A percentile compares a stretch with the other conserved stretches of the same genome.
phyloP scores from a whole-genome alignment of 352 stramenopile species.

The Thraustochytrium striatum region DNA sequence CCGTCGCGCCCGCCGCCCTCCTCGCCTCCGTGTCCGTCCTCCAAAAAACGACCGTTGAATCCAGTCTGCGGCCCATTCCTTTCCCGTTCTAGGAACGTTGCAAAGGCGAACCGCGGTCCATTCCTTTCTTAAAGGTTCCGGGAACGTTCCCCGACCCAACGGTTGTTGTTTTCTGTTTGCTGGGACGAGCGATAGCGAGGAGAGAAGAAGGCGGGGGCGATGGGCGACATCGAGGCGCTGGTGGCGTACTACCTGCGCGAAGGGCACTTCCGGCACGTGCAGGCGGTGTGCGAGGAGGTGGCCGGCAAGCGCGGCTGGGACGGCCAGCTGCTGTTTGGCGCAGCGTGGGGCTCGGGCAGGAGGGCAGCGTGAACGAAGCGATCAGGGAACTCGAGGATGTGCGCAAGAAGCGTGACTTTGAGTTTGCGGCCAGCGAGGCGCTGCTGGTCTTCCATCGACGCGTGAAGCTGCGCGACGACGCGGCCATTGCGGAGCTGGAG shows the following conservation, averaged over 20 bases:
- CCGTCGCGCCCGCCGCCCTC: too few species aligned
- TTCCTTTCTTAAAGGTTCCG: too few species aligned
- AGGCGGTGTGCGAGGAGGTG: constrained; percentile 70
- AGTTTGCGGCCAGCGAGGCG: constrained; percentile 36
- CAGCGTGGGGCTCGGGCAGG: constrained; percentile 70
- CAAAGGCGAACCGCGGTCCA: too few species aligned
- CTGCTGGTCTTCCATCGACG: constrained; percentile 3
- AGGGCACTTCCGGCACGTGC: constrained; percentile 75
- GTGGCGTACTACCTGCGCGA: constrained; percentile 73
- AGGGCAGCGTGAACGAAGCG: constrained; percentile 57
- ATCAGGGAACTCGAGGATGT: constrained; percentile 77
- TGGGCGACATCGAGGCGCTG: constrained; percentile 51
- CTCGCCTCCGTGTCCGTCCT: too few species aligned
- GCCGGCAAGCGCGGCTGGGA: constrained; percentile 74
- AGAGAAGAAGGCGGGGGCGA: not conserved
- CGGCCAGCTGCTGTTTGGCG: constrained; percentile 74
- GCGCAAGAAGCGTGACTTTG: constrained; percentile 60
- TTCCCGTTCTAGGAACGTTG: too few species aligned
- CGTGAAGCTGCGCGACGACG: constrained; percentile 35
- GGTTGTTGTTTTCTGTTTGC: too few species aligned
- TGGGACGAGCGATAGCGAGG: too few species aligned
- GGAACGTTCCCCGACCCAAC: too few species aligned
- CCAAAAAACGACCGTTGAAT: too few species aligned
- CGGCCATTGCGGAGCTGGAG: constrained; percentile 37
- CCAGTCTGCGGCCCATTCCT: too few species aligned